These are phyloP conservation scores for Penicillium vulpinum DNA, from an alignment of 2,329 filamentous ascomycete genomes.

Conservation along the genomic window DNA sequence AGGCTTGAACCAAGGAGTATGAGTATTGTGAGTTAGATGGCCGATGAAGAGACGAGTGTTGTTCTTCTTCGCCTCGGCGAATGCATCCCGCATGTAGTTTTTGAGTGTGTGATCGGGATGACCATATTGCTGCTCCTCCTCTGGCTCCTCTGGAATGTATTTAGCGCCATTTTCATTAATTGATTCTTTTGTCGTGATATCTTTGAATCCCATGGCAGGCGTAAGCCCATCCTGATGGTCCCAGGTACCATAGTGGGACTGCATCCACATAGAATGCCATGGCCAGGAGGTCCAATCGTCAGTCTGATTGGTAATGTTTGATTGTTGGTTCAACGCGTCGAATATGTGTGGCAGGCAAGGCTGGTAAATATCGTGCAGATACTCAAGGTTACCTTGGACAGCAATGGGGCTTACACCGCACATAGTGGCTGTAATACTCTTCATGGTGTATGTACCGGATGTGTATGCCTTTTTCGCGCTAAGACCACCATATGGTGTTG, in stretches of 20 bases:
- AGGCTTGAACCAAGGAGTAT: conserved; percentile 30
- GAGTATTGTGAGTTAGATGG: conserved; percentile 31
- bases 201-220: conserved; percentile 26
- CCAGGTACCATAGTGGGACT: conserved; percentile 31
- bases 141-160: conserved; percentile 20
- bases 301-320: conserved; percentile 16
- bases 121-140: conserved; percentile 25
- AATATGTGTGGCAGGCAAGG: conserved; percentile 44
- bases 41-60: conserved; percentile 31
- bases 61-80: conserved; percentile 26
- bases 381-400: conserved; percentile 46
- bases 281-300: conserved; percentile 28
- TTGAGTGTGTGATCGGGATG: conserved; percentile 27
- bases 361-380: conserved; percentile 44
- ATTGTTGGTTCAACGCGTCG: conserved; percentile 20
- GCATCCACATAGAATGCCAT: conserved; percentile 32
- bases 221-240: conserved; percentile 30
- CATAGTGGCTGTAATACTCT: conserved; percentile 44
- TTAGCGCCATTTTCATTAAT: conserved; percentile 21
- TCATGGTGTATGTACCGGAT: conserved; percentile 45
- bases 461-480: conserved; percentile 45
- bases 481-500: conserved; percentile 40
- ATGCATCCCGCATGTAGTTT: conserved; percentile 28
- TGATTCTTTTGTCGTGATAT: conserved; percentile 20
- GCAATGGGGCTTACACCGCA: conserved; percentile 45